Conservation (phyloP, 768 basidiomycete species). For the Obba rivulosa region DNA sequence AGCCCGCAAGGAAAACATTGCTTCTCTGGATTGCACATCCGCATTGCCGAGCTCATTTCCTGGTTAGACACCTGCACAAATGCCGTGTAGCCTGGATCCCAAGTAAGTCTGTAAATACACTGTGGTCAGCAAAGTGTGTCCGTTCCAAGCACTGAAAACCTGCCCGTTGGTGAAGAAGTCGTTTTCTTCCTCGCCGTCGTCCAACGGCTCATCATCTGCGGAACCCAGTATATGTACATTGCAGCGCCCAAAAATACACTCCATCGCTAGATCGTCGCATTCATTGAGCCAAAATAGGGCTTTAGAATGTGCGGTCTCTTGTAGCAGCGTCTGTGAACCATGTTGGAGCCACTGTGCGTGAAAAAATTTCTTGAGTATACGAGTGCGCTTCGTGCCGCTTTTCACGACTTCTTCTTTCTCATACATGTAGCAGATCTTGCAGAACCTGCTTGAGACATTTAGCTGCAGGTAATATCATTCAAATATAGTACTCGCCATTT, state of each 20-base stretch:
- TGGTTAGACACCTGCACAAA: slow-evolving; percentile 41
- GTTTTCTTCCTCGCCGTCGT: slow-evolving; percentile 36
- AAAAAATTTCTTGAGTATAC: slow-evolving; percentile 38
- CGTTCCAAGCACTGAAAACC: slow-evolving; percentile 6
- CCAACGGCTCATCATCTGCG: slow-evolving; percentile 42
- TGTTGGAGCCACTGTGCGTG: slow-evolving; percentile 73
- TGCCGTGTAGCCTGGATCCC: slow-evolving; percentile 41
- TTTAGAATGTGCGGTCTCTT: slow-evolving; percentile 61
- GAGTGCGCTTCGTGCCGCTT: not conserved
- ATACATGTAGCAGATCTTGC: slow-evolving; percentile 60
- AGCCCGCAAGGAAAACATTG: slow-evolving; percentile 50
- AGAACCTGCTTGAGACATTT: slow-evolving; percentile 61
- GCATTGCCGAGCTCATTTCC: slow-evolving; percentile 24
- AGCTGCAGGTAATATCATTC: slow-evolving; percentile 4
- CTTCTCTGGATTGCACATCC: slow-evolving; percentile 25
- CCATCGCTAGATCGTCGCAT: slow-evolving; percentile 52
- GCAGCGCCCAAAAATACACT: slow-evolving; percentile 55
- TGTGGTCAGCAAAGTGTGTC: too few species aligned
- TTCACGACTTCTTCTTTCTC: slow-evolving; percentile 24
- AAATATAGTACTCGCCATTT: slow-evolving; percentile 52
- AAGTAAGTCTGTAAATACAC: slow-evolving; percentile 51
- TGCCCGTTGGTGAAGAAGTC: slow-evolving; percentile 55
- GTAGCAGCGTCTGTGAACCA: slow-evolving; percentile 58
- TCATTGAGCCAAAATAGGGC: slow-evolving; percentile 49
- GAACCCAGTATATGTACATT: slow-evolving; percentile 38